Conservation (phyloP, 2,329 filamentous ascomycete species). For the Mollisiaceae sp. region DNA sequence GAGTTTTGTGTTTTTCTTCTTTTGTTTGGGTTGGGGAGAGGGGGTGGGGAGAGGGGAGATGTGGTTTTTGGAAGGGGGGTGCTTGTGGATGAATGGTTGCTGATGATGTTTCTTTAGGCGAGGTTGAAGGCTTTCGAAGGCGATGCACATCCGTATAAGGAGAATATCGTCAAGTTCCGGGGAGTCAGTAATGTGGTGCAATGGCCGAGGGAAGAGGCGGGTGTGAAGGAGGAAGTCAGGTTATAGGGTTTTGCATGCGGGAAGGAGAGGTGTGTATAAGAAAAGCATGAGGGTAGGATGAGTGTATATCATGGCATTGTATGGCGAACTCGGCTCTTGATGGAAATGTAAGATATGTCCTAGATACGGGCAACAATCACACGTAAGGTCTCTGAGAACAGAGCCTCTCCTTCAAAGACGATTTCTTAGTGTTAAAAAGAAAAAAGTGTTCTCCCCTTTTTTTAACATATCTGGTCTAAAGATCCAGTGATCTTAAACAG, state of each 20-base stretch:
- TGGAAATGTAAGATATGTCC: conserved; percentile 14
- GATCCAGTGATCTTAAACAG: too few species aligned
- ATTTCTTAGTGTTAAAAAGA: background rate
- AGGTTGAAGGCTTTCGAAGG: conserved; percentile 96
- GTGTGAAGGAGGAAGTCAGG: conserved; percentile 7
- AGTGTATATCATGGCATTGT: conserved; percentile 24
- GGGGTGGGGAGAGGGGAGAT: background rate
- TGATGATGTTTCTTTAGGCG: conserved; percentile 46
- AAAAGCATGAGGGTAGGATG: conserved; percentile 19
- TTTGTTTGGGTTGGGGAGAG: background rate
- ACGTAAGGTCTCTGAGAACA: background rate
- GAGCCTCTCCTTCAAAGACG: background rate
- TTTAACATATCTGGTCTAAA: too few species aligned
- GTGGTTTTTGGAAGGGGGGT: background rate
- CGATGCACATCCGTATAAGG: conserved; percentile 86
- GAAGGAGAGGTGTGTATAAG: conserved; percentile 24
- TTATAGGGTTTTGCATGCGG: conserved; percentile 4
- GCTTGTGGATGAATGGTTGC: background rate
- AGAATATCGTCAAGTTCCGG: conserved; percentile 79
- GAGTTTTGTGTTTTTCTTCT: background rate
- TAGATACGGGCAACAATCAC: background rate
- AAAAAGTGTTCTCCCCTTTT: background rate
- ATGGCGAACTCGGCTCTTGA: conserved; percentile 8
- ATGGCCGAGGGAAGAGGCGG: conserved; percentile 29
- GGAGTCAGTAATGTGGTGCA: conserved; percentile 50